These are phyloP conservation scores for Rhynchospora tenuis DNA, from an alignment of 176 grass and related monocot genomes.

Conservation along the genomic window DNA sequence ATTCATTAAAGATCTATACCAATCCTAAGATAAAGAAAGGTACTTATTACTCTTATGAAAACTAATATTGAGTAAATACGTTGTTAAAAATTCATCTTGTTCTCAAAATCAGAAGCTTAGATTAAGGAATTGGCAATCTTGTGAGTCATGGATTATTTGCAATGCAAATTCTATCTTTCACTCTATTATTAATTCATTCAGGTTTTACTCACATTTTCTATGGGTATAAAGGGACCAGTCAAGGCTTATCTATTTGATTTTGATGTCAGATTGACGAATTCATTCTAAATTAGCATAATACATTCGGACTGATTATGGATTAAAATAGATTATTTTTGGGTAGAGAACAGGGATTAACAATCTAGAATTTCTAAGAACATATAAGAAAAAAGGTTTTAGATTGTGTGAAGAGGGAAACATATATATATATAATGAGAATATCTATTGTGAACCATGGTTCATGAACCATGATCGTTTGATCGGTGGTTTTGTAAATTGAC, in stretches of 20 bases:
- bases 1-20: neutral
- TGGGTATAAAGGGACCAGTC: neutral
- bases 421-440: too few relatives aligned
- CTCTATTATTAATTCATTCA: neutral
- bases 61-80: neutral
- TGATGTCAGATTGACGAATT: neutral
- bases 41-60: neutral
- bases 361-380: too few relatives aligned
- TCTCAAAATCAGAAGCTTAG: neutral
- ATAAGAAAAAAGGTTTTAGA: too few relatives aligned
- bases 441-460: too few relatives aligned
- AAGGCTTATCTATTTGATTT: neutral
- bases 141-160: too few relatives aligned
- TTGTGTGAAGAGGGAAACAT: too few relatives aligned
- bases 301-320: too few relatives aligned
- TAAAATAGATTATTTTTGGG: too few relatives aligned
- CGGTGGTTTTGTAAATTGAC: too few relatives aligned
- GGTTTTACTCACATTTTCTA: neutral
- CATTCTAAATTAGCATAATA: neutral
- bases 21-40: neutral
- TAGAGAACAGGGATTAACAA: neutral
- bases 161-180: neutral
- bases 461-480: too few relatives aligned
- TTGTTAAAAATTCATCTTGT: neutral
- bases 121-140: neutral